phyloP scores from a whole-genome alignment of 305 asterid genomes.

The Solanum chacoense region DNA sequence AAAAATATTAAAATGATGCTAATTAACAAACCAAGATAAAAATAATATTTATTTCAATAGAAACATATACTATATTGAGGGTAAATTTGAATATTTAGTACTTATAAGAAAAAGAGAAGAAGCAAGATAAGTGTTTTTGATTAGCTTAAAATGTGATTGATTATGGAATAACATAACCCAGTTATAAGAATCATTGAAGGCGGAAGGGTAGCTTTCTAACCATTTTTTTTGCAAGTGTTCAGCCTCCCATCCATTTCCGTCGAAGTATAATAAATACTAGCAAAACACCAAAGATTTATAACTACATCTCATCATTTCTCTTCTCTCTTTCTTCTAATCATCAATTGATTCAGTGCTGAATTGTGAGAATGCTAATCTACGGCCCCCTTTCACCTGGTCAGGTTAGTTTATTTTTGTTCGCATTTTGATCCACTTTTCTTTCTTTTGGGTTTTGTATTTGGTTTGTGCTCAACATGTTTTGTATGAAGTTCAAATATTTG shows the following conservation, averaged over 20 bases:
- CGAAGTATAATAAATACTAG: not conserved
- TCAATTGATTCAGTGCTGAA: not conserved
- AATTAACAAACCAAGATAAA: too few relatives aligned
- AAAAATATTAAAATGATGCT: not conserved
- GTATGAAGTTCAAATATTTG: not conserved
- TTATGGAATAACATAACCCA: not conserved
- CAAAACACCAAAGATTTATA: not conserved
- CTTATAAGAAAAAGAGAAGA: not conserved
- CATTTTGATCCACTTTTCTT: not conserved
- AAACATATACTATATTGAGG: not conserved
- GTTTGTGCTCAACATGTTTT: not conserved
- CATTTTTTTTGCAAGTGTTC: not conserved
- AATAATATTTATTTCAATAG: too few relatives aligned
- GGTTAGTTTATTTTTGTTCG: not conserved
- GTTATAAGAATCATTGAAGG: not conserved
- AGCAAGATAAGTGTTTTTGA: not conserved
- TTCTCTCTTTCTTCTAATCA: not conserved
- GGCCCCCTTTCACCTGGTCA: constrained; percentile 8
- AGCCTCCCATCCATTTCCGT: not conserved
- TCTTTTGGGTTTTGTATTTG: not conserved
- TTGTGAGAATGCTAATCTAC: not conserved
- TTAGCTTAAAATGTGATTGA: not conserved
- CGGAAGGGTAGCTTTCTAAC: not conserved
- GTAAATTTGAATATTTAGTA: not conserved
- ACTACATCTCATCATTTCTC: not conserved